Evolutionary conservation across 495 filamentous ascomycete species (phyloP).

Genomic region (Penicillium subrubescens): DNA sequence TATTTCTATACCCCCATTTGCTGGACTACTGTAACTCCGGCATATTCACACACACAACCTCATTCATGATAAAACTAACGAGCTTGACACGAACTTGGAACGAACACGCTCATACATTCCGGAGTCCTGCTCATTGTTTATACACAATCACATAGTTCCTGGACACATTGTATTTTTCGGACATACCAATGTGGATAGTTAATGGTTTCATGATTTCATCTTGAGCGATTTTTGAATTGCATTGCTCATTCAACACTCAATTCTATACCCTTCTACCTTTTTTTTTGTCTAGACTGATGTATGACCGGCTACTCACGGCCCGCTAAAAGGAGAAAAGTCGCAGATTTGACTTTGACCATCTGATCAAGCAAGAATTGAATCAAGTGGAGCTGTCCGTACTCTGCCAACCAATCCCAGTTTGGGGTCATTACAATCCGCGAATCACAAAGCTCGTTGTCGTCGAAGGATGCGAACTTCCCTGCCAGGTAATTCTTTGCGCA

Average conservation of each 20-base stretch:
- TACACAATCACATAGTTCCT: neutral
- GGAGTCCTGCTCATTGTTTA: neutral
- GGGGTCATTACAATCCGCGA: neutral
- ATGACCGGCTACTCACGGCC: neutral
- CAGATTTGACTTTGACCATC: neutral
- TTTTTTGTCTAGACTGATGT: neutral
- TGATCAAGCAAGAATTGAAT: neutral
- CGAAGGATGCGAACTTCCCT: neutral
- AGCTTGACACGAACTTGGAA: neutral
- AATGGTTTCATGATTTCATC: neutral
- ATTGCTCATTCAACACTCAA: neutral
- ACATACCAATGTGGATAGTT: neutral
- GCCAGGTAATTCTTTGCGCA: neutral
- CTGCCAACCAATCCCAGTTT: neutral
- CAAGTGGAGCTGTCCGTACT: slow-evolving; percentile 1
- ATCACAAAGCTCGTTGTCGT: neutral
- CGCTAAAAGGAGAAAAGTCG: neutral
- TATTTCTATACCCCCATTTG: neutral
- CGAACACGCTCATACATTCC: neutral
- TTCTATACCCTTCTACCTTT: neutral
- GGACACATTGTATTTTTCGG: neutral
- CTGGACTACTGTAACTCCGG: neutral
- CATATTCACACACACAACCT: neutral
- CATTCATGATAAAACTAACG: neutral
- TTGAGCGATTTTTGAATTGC: neutral